Conservation (phyloP, 1,284 basidiomycete species). For the Trichosporon coremiiforme region DNA sequence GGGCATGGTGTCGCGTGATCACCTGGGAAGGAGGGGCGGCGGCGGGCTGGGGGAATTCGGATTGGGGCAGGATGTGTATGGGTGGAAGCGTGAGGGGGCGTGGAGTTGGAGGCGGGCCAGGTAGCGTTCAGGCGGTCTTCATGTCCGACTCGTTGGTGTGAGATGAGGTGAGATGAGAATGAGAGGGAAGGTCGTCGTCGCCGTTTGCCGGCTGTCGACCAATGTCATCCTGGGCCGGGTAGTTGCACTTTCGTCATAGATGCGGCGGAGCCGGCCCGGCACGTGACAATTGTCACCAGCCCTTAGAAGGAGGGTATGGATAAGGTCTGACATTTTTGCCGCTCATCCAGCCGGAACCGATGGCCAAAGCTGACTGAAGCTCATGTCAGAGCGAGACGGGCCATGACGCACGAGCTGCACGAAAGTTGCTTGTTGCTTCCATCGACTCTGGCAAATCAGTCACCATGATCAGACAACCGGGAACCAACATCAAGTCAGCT, state of each 20-base stretch:
- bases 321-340: not conserved
- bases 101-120: not conserved
- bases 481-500: constrained; percentile 34
- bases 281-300: not conserved
- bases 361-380: not conserved
- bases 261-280: constrained; percentile 4
- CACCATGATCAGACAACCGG: constrained; percentile 32
- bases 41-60: not conserved
- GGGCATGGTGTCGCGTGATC: constrained; percentile 29
- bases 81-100: not conserved
- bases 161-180: constrained; percentile 3
- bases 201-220: not conserved
- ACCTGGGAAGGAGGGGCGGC: not conserved
- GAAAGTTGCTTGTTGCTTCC: constrained; percentile 7
- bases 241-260: constrained; percentile 18
- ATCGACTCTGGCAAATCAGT: not conserved
- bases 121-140: not conserved
- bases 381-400: not conserved
- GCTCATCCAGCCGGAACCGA: not conserved
- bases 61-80: not conserved
- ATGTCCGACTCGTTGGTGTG: not conserved
- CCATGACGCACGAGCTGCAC: constrained; percentile 4
- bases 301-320: not conserved
- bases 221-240: not conserved
- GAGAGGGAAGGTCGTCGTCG: constrained; percentile 4